Evolutionary conservation across 139 green algal genomes (phyloP).

Genomic region (Limnomonas spitsbergensis): DNA sequence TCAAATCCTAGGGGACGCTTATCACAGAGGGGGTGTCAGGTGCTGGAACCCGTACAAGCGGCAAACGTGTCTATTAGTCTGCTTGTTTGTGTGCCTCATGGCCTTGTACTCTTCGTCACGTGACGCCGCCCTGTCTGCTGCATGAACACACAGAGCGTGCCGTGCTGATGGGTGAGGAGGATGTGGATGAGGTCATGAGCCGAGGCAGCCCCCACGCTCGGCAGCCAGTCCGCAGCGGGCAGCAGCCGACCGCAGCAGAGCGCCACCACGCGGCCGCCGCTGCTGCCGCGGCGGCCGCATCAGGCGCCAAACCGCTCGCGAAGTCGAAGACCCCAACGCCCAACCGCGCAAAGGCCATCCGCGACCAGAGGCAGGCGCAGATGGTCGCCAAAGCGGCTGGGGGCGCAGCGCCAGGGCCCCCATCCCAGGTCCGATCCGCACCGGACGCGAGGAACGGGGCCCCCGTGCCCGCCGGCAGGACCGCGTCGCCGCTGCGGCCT

Average conservation of each 20-base stretch:
- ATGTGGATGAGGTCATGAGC: neutral
- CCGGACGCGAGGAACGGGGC: neutral
- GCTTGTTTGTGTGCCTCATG: too few species aligned
- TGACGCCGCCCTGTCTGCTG: too few species aligned
- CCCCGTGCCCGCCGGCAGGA: neutral
- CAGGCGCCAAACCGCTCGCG: slow-evolving; percentile 12
- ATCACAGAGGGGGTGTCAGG: too few species aligned
- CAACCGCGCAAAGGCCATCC: slow-evolving; percentile 40
- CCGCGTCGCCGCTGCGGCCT: neutral
- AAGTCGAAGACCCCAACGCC: slow-evolving; percentile 37
- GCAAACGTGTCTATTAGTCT: too few species aligned
- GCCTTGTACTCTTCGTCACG: too few species aligned
- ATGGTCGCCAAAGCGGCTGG: slow-evolving; percentile 2
- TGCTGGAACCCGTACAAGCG: too few species aligned
- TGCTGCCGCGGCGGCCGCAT: neutral
- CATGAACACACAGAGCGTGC: slow-evolving; percentile 20
- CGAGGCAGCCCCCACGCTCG: neutral
- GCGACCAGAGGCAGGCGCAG: slow-evolving; percentile 27
- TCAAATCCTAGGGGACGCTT: too few species aligned
- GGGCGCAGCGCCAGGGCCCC: neutral
- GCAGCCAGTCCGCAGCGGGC: neutral
- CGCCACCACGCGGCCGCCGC: neutral
- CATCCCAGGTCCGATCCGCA: neutral
- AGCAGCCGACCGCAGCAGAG: neutral
- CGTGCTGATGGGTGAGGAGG: slow-evolving; percentile 1